These are phyloP conservation scores for Fragilariopsis cylindrus DNA, from an alignment of 108 stramenopile genomes.

Conservation along the genomic window DNA sequence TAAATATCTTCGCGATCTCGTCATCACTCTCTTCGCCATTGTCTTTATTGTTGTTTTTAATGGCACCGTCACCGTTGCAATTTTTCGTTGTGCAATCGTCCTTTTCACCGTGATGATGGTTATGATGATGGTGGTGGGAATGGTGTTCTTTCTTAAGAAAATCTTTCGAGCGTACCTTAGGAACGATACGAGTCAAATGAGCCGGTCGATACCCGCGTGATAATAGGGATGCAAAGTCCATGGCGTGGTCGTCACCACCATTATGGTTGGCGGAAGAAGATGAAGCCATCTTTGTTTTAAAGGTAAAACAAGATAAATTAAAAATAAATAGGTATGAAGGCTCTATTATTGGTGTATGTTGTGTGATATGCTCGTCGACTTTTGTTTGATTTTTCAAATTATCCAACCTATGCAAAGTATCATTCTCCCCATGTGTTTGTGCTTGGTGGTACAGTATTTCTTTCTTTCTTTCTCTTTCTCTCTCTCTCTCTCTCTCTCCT, in stretches of 20 bases:
- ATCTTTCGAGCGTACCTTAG: conserved; percentile 26
- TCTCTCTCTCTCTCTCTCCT: too few species aligned
- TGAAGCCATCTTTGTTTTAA: not conserved
- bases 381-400: too few species aligned
- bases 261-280: not conserved
- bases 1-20: not conserved
- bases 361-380: too few species aligned
- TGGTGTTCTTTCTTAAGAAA: conserved; percentile 21
- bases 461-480: too few species aligned
- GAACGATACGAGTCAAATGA: conserved; percentile 34
- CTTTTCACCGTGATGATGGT: conserved; percentile 1
- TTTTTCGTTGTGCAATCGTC: not conserved
- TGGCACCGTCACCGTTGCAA: not conserved
- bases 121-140: conserved; percentile 15
- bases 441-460: too few species aligned
- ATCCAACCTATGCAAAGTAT: too few species aligned
- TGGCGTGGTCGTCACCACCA: not conserved
- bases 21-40: conserved; percentile 6
- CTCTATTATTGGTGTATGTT: too few species aligned
- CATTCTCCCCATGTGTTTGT: too few species aligned
- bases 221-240: conserved; percentile 51
- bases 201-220: conserved; percentile 50
- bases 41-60: not conserved
- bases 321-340: too few species aligned
- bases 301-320: too few species aligned